phyloP scores from a whole-genome alignment of 441 rosid species.

The Syzygium syzygioides region DNA sequence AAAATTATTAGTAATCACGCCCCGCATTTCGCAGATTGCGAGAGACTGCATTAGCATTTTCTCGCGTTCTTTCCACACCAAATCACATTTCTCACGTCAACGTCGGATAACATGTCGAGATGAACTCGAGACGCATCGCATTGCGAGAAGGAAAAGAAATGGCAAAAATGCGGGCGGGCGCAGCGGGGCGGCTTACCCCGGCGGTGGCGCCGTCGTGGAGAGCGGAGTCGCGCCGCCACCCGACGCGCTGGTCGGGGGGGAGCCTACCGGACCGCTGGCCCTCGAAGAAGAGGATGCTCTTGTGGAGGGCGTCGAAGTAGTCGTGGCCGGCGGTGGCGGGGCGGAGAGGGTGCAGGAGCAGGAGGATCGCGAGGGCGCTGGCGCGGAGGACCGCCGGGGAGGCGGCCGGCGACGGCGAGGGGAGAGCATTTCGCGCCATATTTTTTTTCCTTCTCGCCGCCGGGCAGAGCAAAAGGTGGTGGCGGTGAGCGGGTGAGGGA shows the following conservation, averaged over 20 bases:
- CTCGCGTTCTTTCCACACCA: neutral
- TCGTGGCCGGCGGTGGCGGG: conserved; percentile 21
- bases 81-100: neutral
- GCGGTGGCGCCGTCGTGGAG: conserved; percentile 56
- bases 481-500: neutral
- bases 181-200: conserved; percentile 22
- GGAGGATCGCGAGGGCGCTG: conserved; percentile 4
- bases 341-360: conserved; percentile 21
- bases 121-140: neutral
- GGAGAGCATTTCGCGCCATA: conserved; percentile 71
- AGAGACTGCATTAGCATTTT: neutral
- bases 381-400: conserved; percentile 11
- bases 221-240: conserved; percentile 66
- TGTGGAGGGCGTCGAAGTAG: conserved; percentile 51
- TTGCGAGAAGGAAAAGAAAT: neutral
- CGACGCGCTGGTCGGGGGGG: conserved; percentile 58
- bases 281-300: conserved; percentile 67
- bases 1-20: neutral
- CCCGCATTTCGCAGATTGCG: neutral
- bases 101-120: neutral
- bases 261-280: conserved; percentile 71
- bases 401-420: conserved; percentile 9
- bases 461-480: neutral
- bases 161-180: neutral
- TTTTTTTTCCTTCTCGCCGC: neutral